These are phyloP conservation scores for Penicillium olsonii DNA, from an alignment of 2,329 filamentous ascomycete genomes.

Conservation along the genomic window DNA sequence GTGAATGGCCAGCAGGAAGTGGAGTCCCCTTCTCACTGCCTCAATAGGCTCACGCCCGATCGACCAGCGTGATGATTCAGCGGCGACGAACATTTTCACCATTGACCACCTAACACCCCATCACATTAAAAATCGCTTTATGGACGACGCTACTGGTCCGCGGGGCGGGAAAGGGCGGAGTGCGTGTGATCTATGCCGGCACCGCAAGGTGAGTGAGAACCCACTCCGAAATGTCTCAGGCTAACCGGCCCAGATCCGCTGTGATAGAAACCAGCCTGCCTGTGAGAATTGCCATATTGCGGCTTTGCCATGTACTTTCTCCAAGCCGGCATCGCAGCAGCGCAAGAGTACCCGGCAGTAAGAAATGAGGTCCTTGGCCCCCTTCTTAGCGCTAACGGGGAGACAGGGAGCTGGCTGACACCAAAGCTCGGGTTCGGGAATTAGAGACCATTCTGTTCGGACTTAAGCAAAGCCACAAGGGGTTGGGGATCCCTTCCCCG, in stretches of 20 bases:
- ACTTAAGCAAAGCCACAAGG: constrained; percentile 1
- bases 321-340: constrained; percentile 10
- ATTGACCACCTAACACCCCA: background rate
- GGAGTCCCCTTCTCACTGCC: background rate
- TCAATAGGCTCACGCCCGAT: background rate
- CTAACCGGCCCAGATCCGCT: constrained; percentile 23
- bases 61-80: constrained; percentile 7
- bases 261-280: constrained; percentile 24
- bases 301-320: constrained; percentile 23
- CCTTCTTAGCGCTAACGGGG: constrained; percentile 4
- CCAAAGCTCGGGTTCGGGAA: constrained; percentile 19
- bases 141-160: constrained; percentile 7
- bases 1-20: background rate
- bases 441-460: constrained; percentile 17
- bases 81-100: background rate
- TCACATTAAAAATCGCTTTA: constrained; percentile 1
- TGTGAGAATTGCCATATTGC: constrained; percentile 27
- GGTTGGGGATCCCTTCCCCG: constrained; percentile 1
- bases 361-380: constrained; percentile 3
- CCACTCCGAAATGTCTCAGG: background rate
- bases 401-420: constrained; percentile 23
- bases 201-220: constrained; percentile 6
- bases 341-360: constrained; percentile 24
- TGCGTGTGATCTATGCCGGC: constrained; percentile 11
- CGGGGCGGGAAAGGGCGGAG: constrained; percentile 5